These are phyloP conservation scores for Trichoderma sp. DNA, from an alignment of 2,329 filamentous ascomycete genomes.

Conservation along the genomic window DNA sequence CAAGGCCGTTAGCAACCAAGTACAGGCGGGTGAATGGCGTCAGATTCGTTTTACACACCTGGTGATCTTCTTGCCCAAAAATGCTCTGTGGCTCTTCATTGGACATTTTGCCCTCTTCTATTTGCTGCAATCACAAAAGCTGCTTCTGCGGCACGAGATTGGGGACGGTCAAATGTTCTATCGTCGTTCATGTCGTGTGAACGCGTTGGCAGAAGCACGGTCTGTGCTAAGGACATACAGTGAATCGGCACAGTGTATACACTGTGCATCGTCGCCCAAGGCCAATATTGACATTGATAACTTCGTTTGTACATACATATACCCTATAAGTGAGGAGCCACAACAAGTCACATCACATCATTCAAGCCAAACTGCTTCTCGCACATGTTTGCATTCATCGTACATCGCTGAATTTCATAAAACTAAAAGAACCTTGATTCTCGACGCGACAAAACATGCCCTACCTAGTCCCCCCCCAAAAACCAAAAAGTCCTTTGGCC, in stretches of 20 bases:
- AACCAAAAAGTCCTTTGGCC: constrained; percentile 1
- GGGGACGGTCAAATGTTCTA: background rate
- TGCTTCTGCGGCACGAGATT: background rate
- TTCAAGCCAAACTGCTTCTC: background rate
- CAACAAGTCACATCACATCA: background rate
- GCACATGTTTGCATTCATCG: background rate
- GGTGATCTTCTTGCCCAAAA: constrained; percentile 44
- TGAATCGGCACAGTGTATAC: background rate
- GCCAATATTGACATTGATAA: no score
- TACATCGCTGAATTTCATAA: constrained; percentile 15
- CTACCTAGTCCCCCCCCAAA: background rate
- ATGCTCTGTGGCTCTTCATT: constrained; percentile 20
- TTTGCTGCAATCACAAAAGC: background rate
- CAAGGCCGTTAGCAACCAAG: background rate
- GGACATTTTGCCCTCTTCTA: constrained; percentile 23
- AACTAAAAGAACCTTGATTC: constrained; percentile 13
- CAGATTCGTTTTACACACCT: constrained; percentile 32
- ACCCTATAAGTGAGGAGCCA: background rate
- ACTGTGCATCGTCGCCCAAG: background rate
- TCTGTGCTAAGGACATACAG: background rate
- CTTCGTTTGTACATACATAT: no score
- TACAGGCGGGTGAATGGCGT: background rate
- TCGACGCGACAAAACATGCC: constrained; percentile 14
- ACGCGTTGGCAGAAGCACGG: constrained; percentile 14
- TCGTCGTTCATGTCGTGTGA: background rate